Evolutionary conservation across 495 filamentous ascomycete genomes (phyloP).

Genomic region (Hypomontagnella monticulosa): DNA sequence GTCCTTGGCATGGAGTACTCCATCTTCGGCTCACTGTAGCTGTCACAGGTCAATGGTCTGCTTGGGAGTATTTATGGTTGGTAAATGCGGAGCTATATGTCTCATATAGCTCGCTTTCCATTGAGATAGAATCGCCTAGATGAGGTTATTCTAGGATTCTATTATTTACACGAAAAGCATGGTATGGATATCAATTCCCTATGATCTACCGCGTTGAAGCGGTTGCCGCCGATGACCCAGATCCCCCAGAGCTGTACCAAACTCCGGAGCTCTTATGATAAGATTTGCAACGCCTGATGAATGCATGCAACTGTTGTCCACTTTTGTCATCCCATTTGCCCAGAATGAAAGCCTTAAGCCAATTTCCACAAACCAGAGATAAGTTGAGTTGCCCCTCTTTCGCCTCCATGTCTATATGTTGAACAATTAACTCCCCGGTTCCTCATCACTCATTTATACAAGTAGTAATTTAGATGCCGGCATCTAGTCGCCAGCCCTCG

Average conservation of each 20-base stretch:
- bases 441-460: constrained; percentile 26
- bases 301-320: constrained; percentile 47
- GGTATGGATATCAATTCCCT: constrained; percentile 37
- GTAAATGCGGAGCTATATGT: background rate
- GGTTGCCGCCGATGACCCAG: constrained; percentile 36
- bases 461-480: constrained; percentile 53
- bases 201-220: constrained; percentile 43
- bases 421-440: constrained; percentile 39
- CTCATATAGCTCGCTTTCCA: constrained; percentile 15
- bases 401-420: constrained; percentile 43
- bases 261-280: constrained; percentile 43
- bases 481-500: constrained; percentile 66
- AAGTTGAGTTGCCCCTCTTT: constrained; percentile 48
- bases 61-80: background rate
- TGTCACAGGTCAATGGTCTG: constrained; percentile 3
- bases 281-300: constrained; percentile 53
- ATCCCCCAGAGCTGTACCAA: constrained; percentile 40
- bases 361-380: constrained; percentile 43
- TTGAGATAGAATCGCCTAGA: constrained; percentile 20
- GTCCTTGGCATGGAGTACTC: too few species aligned
- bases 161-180: constrained; percentile 31
- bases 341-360: constrained; percentile 27
- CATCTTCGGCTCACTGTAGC: background rate
- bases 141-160: constrained; percentile 5
- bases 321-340: constrained; percentile 43